Evolutionary conservation across 495 filamentous ascomycete species (phyloP).

Genomic region (Elasticomyces elasticus): DNA sequence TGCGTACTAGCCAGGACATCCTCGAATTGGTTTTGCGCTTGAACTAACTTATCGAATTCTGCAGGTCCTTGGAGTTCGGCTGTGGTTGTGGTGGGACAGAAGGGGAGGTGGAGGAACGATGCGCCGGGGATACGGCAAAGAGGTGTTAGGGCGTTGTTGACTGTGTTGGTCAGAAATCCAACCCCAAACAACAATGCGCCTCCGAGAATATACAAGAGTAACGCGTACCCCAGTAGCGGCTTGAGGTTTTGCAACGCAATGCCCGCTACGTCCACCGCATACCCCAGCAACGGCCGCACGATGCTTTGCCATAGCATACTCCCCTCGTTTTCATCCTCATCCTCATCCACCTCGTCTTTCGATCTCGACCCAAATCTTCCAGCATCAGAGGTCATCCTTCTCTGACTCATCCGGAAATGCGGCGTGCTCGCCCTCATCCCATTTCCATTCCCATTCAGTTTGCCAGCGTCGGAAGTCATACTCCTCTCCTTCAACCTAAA

Average conservation of each 20-base stretch:
- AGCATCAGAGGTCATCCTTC: slow-evolving; percentile 17
- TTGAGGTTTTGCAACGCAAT: slow-evolving; percentile 43
- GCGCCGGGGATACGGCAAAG: slow-evolving; percentile 55
- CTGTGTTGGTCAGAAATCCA: slow-evolving; percentile 41
- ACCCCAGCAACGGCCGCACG: slow-evolving; percentile 31
- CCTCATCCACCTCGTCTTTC: slow-evolving; percentile 7
- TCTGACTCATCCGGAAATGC: slow-evolving; percentile 8
- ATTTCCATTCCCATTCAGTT: slow-evolving; percentile 1
- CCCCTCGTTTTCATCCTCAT: neutral
- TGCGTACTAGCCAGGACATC: slow-evolving; percentile 51
- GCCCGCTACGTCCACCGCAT: slow-evolving; percentile 40
- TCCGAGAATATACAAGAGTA: slow-evolving; percentile 44
- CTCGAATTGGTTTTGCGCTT: slow-evolving; percentile 55
- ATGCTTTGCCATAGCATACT: slow-evolving; percentile 14
- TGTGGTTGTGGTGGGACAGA: slow-evolving; percentile 37
- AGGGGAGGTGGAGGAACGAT: slow-evolving; percentile 44
- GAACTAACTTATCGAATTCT: slow-evolving; percentile 59
- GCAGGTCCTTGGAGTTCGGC: slow-evolving; percentile 26
- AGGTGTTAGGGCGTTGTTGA: slow-evolving; percentile 44
- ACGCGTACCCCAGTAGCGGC: slow-evolving; percentile 43
- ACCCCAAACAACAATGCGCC: slow-evolving; percentile 40
- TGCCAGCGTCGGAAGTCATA: slow-evolving; percentile 14
- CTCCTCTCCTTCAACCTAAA: slow-evolving; percentile 18
- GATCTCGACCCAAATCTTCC: slow-evolving; percentile 7
- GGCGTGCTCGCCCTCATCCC: slow-evolving; percentile 12